These are phyloP conservation scores for Davidsoniella eucalypti DNA, from an alignment of 2,329 filamentous ascomycete species.

Conservation along the genomic window DNA sequence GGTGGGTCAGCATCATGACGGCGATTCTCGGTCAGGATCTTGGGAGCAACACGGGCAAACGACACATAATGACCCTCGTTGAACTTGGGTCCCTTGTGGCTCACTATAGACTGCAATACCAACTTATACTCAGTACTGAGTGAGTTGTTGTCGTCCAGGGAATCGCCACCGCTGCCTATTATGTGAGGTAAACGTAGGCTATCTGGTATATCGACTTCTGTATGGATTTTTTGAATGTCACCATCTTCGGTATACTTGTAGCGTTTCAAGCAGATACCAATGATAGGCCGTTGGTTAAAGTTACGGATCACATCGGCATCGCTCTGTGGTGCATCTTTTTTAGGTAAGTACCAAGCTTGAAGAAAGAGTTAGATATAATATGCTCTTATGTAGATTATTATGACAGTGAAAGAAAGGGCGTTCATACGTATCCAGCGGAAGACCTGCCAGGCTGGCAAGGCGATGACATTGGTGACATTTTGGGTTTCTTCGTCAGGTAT, in stretches of 20 bases:
- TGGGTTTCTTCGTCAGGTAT: constrained; percentile 20
- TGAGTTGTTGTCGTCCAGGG: constrained; percentile 32
- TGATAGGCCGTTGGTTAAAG: constrained; percentile 68
- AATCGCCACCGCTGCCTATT: constrained; percentile 30
- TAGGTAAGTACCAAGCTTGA: constrained; percentile 65
- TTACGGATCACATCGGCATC: constrained; percentile 78
- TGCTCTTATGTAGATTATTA: not conserved
- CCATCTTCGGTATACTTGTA: constrained; percentile 31
- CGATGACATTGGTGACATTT: constrained; percentile 57
- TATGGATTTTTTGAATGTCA: constrained; percentile 34
- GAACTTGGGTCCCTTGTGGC: constrained; percentile 50
- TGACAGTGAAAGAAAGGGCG: constrained; percentile 3
- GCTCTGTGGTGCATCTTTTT: constrained; percentile 34
- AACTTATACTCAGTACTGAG: constrained; percentile 87
- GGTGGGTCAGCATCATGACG: constrained; percentile 38
- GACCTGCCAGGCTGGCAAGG: constrained; percentile 95
- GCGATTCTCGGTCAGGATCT: constrained; percentile 43
- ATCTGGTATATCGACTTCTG: constrained; percentile 71
- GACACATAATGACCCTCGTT: constrained; percentile 82
- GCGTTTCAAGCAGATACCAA: constrained; percentile 85
- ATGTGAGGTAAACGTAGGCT: constrained; percentile 75
- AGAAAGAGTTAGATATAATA: not conserved
- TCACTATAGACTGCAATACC: constrained; percentile 78
- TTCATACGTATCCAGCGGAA: constrained; percentile 76
- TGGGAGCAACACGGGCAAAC: constrained; percentile 59